A percentile compares a stretch with the other conserved stretches of the same genome.
phyloP scores from a whole-genome alignment of 2,329 filamentous ascomycete genomes.

The Pseudocercospora macadamiae region DNA sequence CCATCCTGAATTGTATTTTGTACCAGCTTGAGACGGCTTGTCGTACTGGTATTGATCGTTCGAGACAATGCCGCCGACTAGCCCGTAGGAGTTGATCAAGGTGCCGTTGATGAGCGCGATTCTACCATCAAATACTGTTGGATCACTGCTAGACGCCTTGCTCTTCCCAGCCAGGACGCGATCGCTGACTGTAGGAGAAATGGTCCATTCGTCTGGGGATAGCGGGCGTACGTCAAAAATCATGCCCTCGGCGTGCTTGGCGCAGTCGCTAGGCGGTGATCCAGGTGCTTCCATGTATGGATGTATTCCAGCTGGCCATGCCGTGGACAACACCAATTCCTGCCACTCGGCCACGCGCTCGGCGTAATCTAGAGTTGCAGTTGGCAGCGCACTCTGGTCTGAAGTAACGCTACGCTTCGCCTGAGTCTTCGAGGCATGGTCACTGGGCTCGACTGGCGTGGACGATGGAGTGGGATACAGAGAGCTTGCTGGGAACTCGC shows the following conservation, averaged over 20 bases:
- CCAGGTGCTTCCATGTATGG: constrained; percentile 3
- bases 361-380: neutral
- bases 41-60: constrained; percentile 85
- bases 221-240: neutral
- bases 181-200: neutral
- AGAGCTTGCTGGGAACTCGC: neutral
- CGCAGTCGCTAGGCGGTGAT: neutral
- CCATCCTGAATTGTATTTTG: constrained; percentile 69
- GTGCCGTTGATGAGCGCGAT: constrained; percentile 60
- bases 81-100: constrained; percentile 64
- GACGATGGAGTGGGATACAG: neutral
- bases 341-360: neutral
- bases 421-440: neutral
- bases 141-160: too few species aligned
- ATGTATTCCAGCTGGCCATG: neutral
- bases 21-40: constrained; percentile 65
- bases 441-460: neutral
- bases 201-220: neutral
- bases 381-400: too few species aligned
- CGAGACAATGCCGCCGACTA: constrained; percentile 76
- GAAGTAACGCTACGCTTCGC: neutral
- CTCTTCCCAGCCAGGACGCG: neutral
- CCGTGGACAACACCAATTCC: neutral
- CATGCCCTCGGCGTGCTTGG: neutral
- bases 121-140: neutral